phyloP scores from a whole-genome alignment of 208 protist genomes.

The Crithidia brevicula region DNA sequence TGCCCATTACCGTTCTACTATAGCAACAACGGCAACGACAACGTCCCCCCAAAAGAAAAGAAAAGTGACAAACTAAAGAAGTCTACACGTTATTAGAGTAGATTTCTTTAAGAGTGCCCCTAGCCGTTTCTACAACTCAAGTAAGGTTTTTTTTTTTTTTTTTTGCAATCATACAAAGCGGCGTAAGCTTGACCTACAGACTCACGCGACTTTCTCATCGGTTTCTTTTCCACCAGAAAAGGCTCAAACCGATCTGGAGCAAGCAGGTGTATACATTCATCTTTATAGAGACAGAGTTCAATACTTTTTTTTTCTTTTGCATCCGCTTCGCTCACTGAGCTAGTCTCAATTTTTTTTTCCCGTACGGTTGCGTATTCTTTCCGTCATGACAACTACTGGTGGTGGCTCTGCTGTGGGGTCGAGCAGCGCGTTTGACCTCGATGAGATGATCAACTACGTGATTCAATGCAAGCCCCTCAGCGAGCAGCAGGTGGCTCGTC shows the following conservation, averaged over 20 bases:
- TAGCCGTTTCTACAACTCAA: background rate
- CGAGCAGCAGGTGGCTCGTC: constrained; percentile 82
- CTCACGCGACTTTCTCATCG: too few relatives aligned
- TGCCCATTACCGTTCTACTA: too few relatives aligned
- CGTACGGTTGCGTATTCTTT: constrained; percentile 9
- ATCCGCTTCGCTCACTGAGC: too few relatives aligned
- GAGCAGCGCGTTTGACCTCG: constrained; percentile 73
- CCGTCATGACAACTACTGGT: constrained; percentile 30
- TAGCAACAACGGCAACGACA: too few relatives aligned
- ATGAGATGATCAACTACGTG: constrained; percentile 89
- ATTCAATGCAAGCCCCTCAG: constrained; percentile 89
- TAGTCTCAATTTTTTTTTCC: background rate
- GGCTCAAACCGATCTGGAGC: too few relatives aligned
- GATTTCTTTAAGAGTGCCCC: background rate
- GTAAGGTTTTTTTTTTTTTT: background rate
- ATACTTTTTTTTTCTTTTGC: background rate
- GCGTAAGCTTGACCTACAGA: too few relatives aligned
- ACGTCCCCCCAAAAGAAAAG: background rate
- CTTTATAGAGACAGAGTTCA: too few relatives aligned
- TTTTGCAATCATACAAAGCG: too few relatives aligned
- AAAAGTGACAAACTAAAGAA: background rate
- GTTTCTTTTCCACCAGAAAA: too few relatives aligned
- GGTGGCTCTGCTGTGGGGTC: constrained; percentile 30
- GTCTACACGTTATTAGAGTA: background rate
- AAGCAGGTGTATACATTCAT: too few relatives aligned